Percentiles rank a stretch among this genome's conserved stretches.
Evolutionary conservation across 331 rosid genomes (phyloP).

Genomic region (Malus hybrid): DNA sequence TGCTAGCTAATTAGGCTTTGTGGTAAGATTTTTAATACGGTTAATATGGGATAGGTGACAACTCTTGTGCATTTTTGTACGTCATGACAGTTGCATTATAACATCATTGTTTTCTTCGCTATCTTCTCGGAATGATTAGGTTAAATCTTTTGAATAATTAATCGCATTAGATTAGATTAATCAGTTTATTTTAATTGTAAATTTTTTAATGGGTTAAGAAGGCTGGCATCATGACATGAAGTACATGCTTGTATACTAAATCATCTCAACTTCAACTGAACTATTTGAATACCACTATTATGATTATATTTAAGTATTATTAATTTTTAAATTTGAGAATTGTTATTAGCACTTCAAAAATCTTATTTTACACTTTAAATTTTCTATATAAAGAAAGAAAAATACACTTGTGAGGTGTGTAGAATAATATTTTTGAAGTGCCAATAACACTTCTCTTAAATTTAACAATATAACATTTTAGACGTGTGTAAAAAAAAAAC

Average conservation of each 20-base stretch:
- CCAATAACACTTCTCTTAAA: too few species aligned
- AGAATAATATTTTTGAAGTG: too few species aligned
- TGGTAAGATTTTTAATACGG: conserved; percentile 1
- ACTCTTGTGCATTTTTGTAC: conserved; percentile 17
- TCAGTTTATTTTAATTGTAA: neutral
- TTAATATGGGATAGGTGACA: conserved; percentile 29
- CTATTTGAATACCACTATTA: neutral
- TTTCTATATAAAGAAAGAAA: too few species aligned
- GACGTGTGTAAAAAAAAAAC: too few species aligned
- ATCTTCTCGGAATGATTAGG: conserved; percentile 20
- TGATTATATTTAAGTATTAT: too few species aligned
- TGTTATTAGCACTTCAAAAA: too few species aligned
- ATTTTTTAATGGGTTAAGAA: neutral
- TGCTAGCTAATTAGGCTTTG: conserved; percentile 9
- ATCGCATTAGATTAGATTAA: neutral
- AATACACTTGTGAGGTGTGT: too few species aligned
- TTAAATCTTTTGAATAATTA: neutral
- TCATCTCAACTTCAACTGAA: neutral
- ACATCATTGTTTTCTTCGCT: conserved; percentile 44
- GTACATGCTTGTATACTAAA: neutral
- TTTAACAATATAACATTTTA: too few species aligned
- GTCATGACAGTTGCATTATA: conserved; percentile 33
- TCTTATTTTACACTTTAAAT: too few species aligned
- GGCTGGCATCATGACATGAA: neutral
- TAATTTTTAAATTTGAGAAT: too few species aligned